Conservation (phyloP, 768 basidiomycete genomes). For the Naematelia aurantialba region DNA sequence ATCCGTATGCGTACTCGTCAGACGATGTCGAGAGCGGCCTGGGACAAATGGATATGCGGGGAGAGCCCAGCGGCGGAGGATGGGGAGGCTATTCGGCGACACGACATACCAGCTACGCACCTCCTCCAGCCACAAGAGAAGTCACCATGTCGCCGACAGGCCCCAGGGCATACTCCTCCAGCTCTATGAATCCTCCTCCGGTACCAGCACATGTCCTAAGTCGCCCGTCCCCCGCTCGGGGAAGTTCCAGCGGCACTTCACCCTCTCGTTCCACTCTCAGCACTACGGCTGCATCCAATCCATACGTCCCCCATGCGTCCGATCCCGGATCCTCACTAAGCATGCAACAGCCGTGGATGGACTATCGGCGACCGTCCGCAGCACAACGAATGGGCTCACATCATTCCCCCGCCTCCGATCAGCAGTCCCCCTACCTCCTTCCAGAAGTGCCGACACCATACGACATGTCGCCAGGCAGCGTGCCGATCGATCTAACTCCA, state of each 20-base stretch:
- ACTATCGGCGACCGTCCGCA: slow-evolving; percentile 24
- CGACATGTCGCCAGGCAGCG: background rate
- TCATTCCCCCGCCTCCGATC: slow-evolving; percentile 27
- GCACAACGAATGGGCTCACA: slow-evolving; percentile 28
- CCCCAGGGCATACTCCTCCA: slow-evolving; percentile 1
- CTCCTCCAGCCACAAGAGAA: slow-evolving; percentile 10
- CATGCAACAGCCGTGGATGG: slow-evolving; percentile 22
- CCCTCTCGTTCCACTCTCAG: slow-evolving; percentile 7
- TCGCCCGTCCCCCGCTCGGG: slow-evolving; percentile 13
- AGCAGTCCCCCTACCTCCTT: slow-evolving; percentile 27
- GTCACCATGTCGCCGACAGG: slow-evolving; percentile 25
- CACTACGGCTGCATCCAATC: slow-evolving; percentile 16
- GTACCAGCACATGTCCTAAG: slow-evolving; percentile 21
- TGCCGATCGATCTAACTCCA: background rate
- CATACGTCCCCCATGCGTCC: slow-evolving; percentile 37
- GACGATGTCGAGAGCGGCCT: slow-evolving; percentile 48
- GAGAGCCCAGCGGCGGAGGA: background rate
- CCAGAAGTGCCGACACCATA: background rate
- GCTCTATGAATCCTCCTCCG: slow-evolving; percentile 40
- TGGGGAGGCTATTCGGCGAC: slow-evolving; percentile 9
- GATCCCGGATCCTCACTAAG: slow-evolving; percentile 29
- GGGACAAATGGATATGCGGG: slow-evolving; percentile 39
- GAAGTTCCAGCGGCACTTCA: slow-evolving; percentile 17
- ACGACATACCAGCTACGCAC: background rate
- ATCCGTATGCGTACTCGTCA: slow-evolving; percentile 43